Evolutionary conservation across 257 asterid genomes (phyloP), one percentile per base, ranked within the genome.

Genomic region (Datura wrightii): DNA sequence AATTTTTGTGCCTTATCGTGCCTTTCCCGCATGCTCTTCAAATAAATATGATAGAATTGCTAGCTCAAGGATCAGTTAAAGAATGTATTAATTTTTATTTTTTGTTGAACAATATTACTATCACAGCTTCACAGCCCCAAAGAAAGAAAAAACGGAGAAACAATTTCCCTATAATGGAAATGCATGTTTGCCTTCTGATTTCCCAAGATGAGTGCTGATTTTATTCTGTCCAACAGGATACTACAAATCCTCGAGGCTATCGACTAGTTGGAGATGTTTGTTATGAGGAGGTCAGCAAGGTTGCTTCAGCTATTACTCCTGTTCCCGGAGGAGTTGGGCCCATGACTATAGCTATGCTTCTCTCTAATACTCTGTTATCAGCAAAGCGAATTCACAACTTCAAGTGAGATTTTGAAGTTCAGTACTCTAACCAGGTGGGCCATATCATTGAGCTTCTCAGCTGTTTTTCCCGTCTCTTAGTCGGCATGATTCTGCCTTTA

Each of bases 301-400:
- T 92, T 62, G 99, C 99, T 76, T 96, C 98, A 8, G 99, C 98
- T 41, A 90, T 96, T 65, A 94, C 98, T 39, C 99, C 99, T 41
- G 99, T 94, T 82, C 98, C 99, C 5, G 98, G 98, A 15, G 99
- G 98, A 16, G 99, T 96, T 62, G 99, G 99, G 80, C 99, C 99
- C 4, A 93, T 96, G 99, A 96, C 99, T 62, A 94, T 96, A 56
- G 98, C 98, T 24, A 96, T 96, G 99, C 97, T 96, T 85, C 93
- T 96, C n/a, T 90, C 94, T 2, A 96, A 96, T 86, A 96, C 99
- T 16, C 94, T 96, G n/a, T 37, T 88, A 44, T 97, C 99, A 10
- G 94, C 98, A 36, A 93, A 94, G 84, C 90, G 98, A 86, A 90
- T 89, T 79, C 81, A 92, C 88, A 88, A 84, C 87, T 90, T 93